These are phyloP conservation scores for Lonicera japonica DNA, from an alignment of 129 eudicot species.

Conservation along the genomic window DNA sequence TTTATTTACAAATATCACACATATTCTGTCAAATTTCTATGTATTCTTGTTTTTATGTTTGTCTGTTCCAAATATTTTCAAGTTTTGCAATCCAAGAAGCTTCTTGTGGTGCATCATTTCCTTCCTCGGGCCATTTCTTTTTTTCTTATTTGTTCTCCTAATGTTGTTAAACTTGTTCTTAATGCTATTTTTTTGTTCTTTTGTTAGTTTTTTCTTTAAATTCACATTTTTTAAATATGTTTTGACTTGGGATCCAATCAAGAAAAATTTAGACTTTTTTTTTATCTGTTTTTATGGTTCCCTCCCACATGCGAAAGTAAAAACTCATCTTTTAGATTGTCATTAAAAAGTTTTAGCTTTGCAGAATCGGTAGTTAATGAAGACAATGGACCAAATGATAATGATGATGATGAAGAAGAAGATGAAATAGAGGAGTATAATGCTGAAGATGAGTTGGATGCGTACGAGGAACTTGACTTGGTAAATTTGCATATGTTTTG, in stretches of 20 bases:
- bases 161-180: no score
- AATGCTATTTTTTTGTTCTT: no score
- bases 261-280: no score
- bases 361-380: constrained; percentile 41
- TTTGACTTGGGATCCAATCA: no score
- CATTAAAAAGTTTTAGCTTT: constrained; percentile 5
- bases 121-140: no score
- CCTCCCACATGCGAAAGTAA: no score
- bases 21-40: not conserved
- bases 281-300: no score
- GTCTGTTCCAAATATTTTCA: not conserved
- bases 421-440: constrained; percentile 73
- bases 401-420: constrained; percentile 35
- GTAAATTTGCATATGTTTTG: constrained; percentile 18
- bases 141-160: no score
- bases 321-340: not conserved
- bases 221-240: no score
- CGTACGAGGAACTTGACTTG: constrained; percentile 36
- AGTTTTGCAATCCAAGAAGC: no score
- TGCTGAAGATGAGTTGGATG: constrained; percentile 53
- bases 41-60: not conserved
- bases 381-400: constrained; percentile 49
- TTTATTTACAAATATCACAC: not conserved
- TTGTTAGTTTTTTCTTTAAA: no score
- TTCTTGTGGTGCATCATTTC: no score